These are phyloP conservation scores for Trichothecium roseum DNA, from an alignment of 2,329 filamentous ascomycete species.

Conservation along the genomic window DNA sequence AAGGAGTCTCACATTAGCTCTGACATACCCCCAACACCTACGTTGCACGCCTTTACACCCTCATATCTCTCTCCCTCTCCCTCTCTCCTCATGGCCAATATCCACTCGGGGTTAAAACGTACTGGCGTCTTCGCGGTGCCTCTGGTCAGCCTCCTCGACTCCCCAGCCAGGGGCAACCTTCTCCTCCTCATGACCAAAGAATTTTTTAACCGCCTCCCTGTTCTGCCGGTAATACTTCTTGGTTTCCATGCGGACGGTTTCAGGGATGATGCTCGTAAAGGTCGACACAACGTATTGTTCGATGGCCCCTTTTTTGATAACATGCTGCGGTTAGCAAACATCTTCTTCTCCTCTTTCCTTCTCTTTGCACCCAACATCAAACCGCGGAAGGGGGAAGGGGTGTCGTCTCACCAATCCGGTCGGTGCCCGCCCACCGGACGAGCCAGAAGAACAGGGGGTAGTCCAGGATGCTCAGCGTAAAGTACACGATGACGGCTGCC, in stretches of 20 bases:
- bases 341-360: too few species aligned
- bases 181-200: slow-evolving; percentile 13
- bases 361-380: neutral
- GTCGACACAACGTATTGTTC: slow-evolving; percentile 59
- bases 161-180: slow-evolving; percentile 46
- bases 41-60: too few species aligned
- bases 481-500: slow-evolving; percentile 85
- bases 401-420: slow-evolving; percentile 73
- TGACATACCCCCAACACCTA: too few species aligned
- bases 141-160: slow-evolving; percentile 51
- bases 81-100: neutral
- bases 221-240: slow-evolving; percentile 36
- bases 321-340: too few species aligned
- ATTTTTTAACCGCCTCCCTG: slow-evolving; percentile 27
- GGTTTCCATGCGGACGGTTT: slow-evolving; percentile 44
- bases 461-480: slow-evolving; percentile 72
- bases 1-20: neutral
- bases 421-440: slow-evolving; percentile 72
- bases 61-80: neutral
- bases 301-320: slow-evolving; percentile 41
- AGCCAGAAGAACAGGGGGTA: slow-evolving; percentile 93
- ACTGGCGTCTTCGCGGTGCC: slow-evolving; percentile 62
- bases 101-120: slow-evolving; percentile 29
- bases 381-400: too few species aligned
- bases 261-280: slow-evolving; percentile 48